Percentiles rank a stretch among this genome's conserved stretches.
Evolutionary conservation across 2,329 filamentous ascomycete species (phyloP).

Genomic region (Xylaria sp.): DNA sequence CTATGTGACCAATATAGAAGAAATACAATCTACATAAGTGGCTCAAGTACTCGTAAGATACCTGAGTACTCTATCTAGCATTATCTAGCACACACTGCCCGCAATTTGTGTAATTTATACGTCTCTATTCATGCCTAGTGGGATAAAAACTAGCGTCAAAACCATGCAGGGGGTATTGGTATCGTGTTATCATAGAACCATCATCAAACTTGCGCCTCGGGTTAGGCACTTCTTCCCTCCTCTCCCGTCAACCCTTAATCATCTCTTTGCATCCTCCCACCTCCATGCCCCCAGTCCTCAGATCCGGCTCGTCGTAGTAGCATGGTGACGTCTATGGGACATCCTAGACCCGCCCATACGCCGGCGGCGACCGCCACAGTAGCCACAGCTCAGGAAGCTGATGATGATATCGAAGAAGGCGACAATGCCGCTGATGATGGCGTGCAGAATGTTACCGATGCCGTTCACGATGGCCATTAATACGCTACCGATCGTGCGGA

Average conservation of each 20-base stretch:
- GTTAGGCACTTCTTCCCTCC: constrained; percentile 32
- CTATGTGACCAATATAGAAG: background rate
- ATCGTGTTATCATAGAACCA: constrained; percentile 46
- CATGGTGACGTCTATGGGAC: constrained; percentile 36
- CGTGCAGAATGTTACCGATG: constrained; percentile 71
- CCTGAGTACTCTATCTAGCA: too few species aligned
- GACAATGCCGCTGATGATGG: constrained; percentile 75
- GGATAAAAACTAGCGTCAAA: constrained; percentile 8
- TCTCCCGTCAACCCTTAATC: background rate
- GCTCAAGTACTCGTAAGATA: too few species aligned
- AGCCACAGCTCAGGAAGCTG: constrained; percentile 70
- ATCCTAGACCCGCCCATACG: constrained; percentile 39
- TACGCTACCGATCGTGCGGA: constrained; percentile 72
- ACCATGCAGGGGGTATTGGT: constrained; percentile 48
- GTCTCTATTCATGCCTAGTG: constrained; percentile 27
- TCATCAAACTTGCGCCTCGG: constrained; percentile 4
- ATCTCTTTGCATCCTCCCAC: background rate
- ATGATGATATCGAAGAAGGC: constrained; percentile 74
- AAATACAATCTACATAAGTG: too few species aligned
- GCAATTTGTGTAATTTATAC: constrained; percentile 3
- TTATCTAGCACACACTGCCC: too few species aligned
- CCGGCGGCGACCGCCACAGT: constrained; percentile 48
- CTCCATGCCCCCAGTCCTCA: constrained; percentile 33
- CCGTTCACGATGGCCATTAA: constrained; percentile 76
- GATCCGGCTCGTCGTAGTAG: constrained; percentile 52